phyloP scores from a whole-genome alignment of 305 asterid species.

The Rubia tinctorum region DNA sequence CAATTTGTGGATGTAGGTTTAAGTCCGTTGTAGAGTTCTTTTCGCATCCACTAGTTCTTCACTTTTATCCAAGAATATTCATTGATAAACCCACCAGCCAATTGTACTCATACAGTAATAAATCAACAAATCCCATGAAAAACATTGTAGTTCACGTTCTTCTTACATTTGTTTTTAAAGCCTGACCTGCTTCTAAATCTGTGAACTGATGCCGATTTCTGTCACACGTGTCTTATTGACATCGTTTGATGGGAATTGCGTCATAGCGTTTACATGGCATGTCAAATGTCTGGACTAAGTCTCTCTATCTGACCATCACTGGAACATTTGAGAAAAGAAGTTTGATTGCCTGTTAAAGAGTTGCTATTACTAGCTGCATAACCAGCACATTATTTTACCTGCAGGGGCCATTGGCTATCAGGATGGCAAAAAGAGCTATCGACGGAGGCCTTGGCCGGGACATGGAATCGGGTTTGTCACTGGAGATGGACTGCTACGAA shows the following conservation, averaged over 20 bases:
- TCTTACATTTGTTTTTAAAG: background rate
- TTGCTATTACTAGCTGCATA: background rate
- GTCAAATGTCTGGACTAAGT: background rate
- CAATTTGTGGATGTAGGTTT: background rate
- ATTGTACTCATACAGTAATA: too few relatives aligned
- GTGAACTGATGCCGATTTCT: background rate
- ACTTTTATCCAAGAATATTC: background rate
- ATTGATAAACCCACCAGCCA: too few relatives aligned
- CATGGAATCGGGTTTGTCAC: conserved; percentile 50
- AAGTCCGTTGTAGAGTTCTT: background rate
- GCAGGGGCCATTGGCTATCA: conserved; percentile 93
- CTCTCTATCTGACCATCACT: background rate
- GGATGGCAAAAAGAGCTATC: conserved; percentile 84
- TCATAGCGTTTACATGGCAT: background rate
- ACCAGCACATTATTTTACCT: background rate
- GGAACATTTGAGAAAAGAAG: background rate
- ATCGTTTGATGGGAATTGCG: background rate
- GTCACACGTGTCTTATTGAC: background rate
- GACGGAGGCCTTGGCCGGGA: conserved; percentile 63
- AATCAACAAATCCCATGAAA: background rate
- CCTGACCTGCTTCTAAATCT: background rate
- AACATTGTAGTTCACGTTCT: background rate
- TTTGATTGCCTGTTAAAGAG: background rate
- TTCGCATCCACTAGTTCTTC: background rate
- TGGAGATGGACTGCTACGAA: conserved; percentile 82